A percentile compares a stretch with the other conserved stretches of the same genome.
Evolutionary conservation across 164 flowering plant genomes (phyloP).

Genomic region (Malania oleifera): DNA sequence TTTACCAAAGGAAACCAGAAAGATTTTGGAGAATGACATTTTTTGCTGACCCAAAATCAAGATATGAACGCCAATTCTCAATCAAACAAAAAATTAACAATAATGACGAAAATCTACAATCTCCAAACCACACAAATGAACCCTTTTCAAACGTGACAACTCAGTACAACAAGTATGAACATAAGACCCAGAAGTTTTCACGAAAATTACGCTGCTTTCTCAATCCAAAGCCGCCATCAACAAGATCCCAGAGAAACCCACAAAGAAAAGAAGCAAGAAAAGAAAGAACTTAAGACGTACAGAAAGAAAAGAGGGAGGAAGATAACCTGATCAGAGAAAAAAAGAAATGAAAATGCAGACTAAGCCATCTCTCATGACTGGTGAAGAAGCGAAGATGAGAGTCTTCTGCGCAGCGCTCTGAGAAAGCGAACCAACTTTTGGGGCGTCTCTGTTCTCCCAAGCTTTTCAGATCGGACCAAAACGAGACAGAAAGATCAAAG

Average conservation of each 20-base stretch:
- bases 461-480: constrained; percentile 47
- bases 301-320: neutral
- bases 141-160: neutral
- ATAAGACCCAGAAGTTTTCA: neutral
- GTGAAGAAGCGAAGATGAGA: constrained; percentile 6
- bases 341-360: constrained; percentile 18
- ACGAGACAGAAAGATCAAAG: constrained; percentile 9
- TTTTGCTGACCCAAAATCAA: neutral
- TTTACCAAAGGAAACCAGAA: constrained; percentile 12
- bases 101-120: constrained; percentile 1
- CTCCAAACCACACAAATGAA: neutral
- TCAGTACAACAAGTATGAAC: neutral
- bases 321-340: constrained; percentile 21
- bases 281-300: neutral
- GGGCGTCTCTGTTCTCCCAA: neutral
- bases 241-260: constrained; percentile 3
- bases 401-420: constrained; percentile 1
- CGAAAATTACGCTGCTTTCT: constrained; percentile 5
- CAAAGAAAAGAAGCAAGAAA: constrained; percentile 1
- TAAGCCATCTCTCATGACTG: constrained; percentile 21
- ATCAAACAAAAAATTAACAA: neutral
- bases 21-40: constrained; percentile 4
- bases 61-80: constrained; percentile 5
- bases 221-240: constrained; percentile 2
- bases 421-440: constrained; percentile 25